Percentiles rank a stretch among this genome's conserved stretches.
Evolutionary conservation across 2,329 filamentous ascomycete species (phyloP).

Genomic region (Diplodia seriata): DNA sequence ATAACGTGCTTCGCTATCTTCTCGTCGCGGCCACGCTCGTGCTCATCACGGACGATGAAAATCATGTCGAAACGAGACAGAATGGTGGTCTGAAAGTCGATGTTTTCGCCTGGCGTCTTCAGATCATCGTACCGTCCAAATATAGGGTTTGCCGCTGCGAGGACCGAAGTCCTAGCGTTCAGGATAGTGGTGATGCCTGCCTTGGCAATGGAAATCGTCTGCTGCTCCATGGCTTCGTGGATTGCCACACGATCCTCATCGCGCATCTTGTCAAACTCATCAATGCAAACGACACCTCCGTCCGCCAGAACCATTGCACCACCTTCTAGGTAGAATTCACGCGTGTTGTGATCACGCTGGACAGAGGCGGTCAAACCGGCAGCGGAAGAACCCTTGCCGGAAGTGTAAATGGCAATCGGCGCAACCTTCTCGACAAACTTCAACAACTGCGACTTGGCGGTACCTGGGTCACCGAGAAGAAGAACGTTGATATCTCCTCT

Average conservation of each 20-base stretch:
- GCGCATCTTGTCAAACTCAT: constrained; percentile 99
- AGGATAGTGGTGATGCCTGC: constrained; percentile 98
- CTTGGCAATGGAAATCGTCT: constrained; percentile 98
- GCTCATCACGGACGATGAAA: constrained; percentile 96
- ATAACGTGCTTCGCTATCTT: constrained; percentile 96
- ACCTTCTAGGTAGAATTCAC: constrained; percentile 97
- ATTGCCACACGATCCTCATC: constrained; percentile 98
- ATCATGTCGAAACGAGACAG: constrained; percentile 99
- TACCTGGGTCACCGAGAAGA: constrained; percentile 94
- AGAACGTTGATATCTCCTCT: constrained; percentile 98
- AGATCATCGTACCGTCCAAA: constrained; percentile 98
- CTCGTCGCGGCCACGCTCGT: constrained; percentile 88
- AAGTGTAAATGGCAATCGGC: constrained; percentile 95
- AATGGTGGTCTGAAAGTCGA: constrained; percentile 99
- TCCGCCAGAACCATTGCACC: constrained; percentile 95
- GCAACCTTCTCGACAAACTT: constrained; percentile 99
- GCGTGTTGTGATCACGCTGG: constrained; percentile 90
- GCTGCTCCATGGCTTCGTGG: constrained; percentile 99
- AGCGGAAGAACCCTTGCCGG: constrained; percentile 93
- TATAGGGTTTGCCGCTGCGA: constrained; percentile 95
- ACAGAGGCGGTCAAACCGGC: constrained; percentile 98
- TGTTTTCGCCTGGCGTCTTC: constrained; percentile 97
- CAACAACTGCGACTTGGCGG: constrained; percentile 94
- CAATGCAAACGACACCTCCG: constrained; percentile 89
- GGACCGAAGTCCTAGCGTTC: constrained; percentile 91